Evolutionary conservation across 495 filamentous ascomycete genomes (phyloP).

Genomic region (Hamigera avellanea): DNA sequence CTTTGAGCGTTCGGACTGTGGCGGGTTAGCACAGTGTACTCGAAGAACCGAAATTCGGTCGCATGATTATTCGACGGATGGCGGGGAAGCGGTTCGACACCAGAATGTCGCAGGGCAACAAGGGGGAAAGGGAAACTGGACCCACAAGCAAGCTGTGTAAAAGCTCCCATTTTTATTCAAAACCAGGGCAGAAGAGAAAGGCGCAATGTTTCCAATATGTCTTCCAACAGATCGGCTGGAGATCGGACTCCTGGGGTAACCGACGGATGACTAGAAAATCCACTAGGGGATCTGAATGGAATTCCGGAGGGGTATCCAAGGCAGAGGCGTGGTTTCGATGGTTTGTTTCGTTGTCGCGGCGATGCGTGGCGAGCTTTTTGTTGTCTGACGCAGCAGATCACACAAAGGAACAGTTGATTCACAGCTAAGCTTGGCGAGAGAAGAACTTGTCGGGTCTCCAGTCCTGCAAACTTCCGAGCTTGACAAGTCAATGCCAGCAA

Average conservation of each 20-base stretch:
- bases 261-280: too few relatives aligned
- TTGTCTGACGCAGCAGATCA: slow-evolving; percentile 9
- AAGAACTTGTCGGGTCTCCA: slow-evolving; percentile 7
- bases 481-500: slow-evolving; percentile 47
- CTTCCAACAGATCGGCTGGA: too few relatives aligned
- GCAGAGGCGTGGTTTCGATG: too few relatives aligned
- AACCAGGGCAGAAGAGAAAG: slow-evolving; percentile 6
- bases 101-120: not conserved
- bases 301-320: too few relatives aligned
- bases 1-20: slow-evolving; percentile 83
- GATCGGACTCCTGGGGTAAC: too few relatives aligned
- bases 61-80: too few relatives aligned
- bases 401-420: not conserved
- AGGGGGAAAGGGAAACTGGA: slow-evolving; percentile 16
- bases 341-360: not conserved
- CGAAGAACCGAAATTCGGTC: too few relatives aligned
- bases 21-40: slow-evolving; percentile 9
- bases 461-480: slow-evolving; percentile 21
- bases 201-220: too few relatives aligned
- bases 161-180: slow-evolving; percentile 56
- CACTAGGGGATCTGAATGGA: too few relatives aligned
- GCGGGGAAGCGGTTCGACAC: too few relatives aligned
- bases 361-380: slow-evolving; percentile 4
- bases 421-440: slow-evolving; percentile 1
- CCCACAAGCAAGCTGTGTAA: slow-evolving; percentile 81